Conservation (phyloP, 768 basidiomycete genomes). For the Russula griseocarnosa region DNA sequence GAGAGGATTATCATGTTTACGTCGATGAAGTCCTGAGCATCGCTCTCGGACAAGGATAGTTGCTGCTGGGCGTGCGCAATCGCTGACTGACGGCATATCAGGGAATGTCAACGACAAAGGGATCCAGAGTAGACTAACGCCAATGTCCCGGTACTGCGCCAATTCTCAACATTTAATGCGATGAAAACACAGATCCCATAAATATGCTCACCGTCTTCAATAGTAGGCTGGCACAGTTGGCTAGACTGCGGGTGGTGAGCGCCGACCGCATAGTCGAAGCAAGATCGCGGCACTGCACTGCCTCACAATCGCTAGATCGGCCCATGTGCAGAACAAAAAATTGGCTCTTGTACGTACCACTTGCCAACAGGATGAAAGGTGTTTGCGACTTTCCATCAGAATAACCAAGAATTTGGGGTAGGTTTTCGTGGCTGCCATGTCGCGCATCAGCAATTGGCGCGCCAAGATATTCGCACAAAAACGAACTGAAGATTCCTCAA, state of each 20-base stretch:
- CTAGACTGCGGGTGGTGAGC: slow-evolving; percentile 19
- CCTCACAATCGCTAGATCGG: neutral
- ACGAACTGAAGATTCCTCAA: slow-evolving; percentile 50
- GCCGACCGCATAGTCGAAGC: slow-evolving; percentile 19
- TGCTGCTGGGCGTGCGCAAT: slow-evolving; percentile 24
- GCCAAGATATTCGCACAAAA: neutral
- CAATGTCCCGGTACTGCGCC: slow-evolving; percentile 23
- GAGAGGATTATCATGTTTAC: slow-evolving; percentile 1
- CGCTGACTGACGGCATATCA: slow-evolving; percentile 22
- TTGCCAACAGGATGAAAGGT: slow-evolving; percentile 51
- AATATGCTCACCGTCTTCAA: slow-evolving; percentile 22
- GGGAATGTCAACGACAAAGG: neutral
- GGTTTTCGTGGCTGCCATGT: slow-evolving; percentile 44
- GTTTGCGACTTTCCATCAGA: slow-evolving; percentile 44
- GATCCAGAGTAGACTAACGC: slow-evolving; percentile 9
- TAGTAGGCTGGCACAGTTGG: slow-evolving; percentile 20
- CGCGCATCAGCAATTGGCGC: neutral
- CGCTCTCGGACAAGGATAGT: slow-evolving; percentile 20
- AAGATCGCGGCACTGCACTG: slow-evolving; percentile 26
- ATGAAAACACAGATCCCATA: neutral
- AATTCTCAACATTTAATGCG: neutral
- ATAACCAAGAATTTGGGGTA: slow-evolving; percentile 52
- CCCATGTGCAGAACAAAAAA: neutral
- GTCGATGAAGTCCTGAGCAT: slow-evolving; percentile 29
- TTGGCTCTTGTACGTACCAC: slow-evolving; percentile 34